Percentiles rank a stretch among this genome's conserved stretches.
phyloP scores from a whole-genome alignment of 2,329 filamentous ascomycete genomes.

The Arthrobotrys pseudoclavata region DNA sequence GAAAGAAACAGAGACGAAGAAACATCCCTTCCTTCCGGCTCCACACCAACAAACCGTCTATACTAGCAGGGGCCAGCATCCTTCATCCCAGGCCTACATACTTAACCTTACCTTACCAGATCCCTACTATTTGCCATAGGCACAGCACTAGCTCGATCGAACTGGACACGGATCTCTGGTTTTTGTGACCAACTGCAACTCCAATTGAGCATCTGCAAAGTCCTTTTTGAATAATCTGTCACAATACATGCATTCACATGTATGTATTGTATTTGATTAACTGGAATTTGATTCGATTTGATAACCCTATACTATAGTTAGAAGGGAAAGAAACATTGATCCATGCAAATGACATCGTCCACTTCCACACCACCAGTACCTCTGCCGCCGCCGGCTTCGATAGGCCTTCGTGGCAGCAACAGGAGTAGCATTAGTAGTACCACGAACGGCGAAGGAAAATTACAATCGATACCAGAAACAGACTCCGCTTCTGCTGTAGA shows the following conservation, averaged over 20 bases:
- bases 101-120: not conserved
- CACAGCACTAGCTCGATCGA: conserved; percentile 12
- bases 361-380: conserved; percentile 1
- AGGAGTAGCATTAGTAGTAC: conserved; percentile 27
- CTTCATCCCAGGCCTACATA: not conserved
- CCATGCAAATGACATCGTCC: conserved; percentile 2
- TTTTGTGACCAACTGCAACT: conserved; percentile 30
- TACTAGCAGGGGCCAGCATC: conserved; percentile 26
- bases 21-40: too few relatives aligned
- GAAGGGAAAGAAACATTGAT: not conserved
- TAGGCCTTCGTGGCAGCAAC: conserved; percentile 33
- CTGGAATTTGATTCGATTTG: conserved; percentile 5
- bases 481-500: conserved; percentile 38
- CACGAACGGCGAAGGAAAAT: conserved; percentile 27
- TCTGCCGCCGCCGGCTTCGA: conserved; percentile 4
- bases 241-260: conserved; percentile 4
- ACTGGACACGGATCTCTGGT: conserved; percentile 22
- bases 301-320: not conserved
- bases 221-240: conserved; percentile 1
- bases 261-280: conserved; percentile 1
- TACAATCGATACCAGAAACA: conserved; percentile 54
- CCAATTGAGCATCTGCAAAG: conserved; percentile 23
- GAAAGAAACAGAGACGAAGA: too few relatives aligned
- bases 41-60: conserved; percentile 22
- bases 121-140: conserved; percentile 9